phyloP scores from a whole-genome alignment of 805 yeast species.

The Maudiozyma saulgeensis region DNA sequence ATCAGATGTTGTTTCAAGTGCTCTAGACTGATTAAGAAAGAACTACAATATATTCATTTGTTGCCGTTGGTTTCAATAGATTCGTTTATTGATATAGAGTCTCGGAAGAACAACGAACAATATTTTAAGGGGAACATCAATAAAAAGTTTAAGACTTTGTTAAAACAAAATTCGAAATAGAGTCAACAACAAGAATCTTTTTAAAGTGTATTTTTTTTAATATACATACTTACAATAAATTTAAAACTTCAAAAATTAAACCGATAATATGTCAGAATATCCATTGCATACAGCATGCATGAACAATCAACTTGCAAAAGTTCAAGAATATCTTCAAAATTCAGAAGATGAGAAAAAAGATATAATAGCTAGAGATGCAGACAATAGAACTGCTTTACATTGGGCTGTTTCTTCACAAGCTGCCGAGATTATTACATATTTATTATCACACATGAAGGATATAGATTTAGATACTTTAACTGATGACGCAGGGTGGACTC shows the following conservation, averaged over 20 bases:
- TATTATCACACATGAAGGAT: conserved; percentile 29
- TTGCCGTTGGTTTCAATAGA: too few species aligned
- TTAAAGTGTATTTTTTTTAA: too few species aligned
- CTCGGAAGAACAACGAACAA: too few species aligned
- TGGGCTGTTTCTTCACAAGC: conserved; percentile 76
- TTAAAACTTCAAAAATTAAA: not conserved
- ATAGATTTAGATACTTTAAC: conserved; percentile 56
- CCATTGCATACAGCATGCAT: conserved; percentile 56
- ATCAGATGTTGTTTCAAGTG: too few species aligned
- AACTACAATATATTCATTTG: too few species aligned
- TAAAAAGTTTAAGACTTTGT: too few species aligned
- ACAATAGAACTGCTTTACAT: conserved; percentile 71
- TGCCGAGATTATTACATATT: conserved; percentile 37
- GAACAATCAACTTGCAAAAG: conserved; percentile 46
- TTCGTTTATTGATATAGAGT: too few species aligned
- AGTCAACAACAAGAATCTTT: too few species aligned
- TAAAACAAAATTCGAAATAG: too few species aligned
- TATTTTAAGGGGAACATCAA: too few species aligned
- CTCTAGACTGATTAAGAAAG: not conserved
- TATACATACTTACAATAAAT: not conserved
- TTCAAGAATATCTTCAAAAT: conserved; percentile 39
- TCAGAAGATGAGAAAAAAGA: conserved; percentile 35
- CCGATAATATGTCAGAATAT: conserved; percentile 7
- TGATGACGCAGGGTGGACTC: conserved; percentile 84
- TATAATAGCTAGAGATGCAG: conserved; percentile 48